A percentile compares a stretch with the other conserved stretches of the same genome.
These are phyloP conservation scores for Scheffersomyces spartinae DNA, from an alignment of 805 yeast species.

Conservation along the genomic window DNA sequence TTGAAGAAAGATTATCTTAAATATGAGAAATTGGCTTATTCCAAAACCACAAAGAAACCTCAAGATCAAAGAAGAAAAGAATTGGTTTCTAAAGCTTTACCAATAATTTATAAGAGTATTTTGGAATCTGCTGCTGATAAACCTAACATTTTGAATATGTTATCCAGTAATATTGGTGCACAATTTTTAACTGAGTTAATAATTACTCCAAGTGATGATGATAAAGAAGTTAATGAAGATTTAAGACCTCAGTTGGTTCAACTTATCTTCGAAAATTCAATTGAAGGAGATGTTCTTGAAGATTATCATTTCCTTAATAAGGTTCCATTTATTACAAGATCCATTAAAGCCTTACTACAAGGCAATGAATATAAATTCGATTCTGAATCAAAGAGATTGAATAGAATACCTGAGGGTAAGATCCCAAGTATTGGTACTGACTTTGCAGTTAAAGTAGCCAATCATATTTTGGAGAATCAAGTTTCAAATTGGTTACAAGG, in stretches of 20 bases:
- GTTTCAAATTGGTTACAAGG: conserved; percentile 59
- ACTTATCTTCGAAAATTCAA: conserved; percentile 39
- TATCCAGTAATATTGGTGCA: conserved; percentile 67
- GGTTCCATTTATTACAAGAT: conserved; percentile 60
- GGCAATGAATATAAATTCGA: conserved; percentile 76
- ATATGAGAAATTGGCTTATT: conserved; percentile 47
- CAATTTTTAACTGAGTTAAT: conserved; percentile 74
- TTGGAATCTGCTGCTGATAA: no score
- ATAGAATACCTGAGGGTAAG: conserved; percentile 30
- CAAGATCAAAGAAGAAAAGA: conserved; percentile 66
- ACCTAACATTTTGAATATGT: conserved; percentile 38
- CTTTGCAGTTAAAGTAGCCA: conserved; percentile 44
- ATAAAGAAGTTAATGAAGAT: conserved; percentile 24
- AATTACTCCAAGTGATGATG: conserved; percentile 33
- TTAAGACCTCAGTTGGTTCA: conserved; percentile 40
- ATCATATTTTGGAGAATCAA: conserved; percentile 39
- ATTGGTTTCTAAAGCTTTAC: conserved; percentile 51
- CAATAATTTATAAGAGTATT: conserved; percentile 48
- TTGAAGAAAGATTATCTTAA: conserved; percentile 46
- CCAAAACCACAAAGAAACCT: conserved; percentile 77
- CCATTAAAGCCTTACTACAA: conserved; percentile 66
- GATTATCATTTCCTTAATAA: conserved; percentile 59
- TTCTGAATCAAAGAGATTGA: conserved; percentile 32
- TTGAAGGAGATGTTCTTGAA: conserved; percentile 55
- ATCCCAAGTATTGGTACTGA: conserved; percentile 41